Evolutionary conservation across 495 filamentous ascomycete genomes (phyloP), one percentile per base, ranked within the genome.

Genomic region (Aspergillus steynii): DNA sequence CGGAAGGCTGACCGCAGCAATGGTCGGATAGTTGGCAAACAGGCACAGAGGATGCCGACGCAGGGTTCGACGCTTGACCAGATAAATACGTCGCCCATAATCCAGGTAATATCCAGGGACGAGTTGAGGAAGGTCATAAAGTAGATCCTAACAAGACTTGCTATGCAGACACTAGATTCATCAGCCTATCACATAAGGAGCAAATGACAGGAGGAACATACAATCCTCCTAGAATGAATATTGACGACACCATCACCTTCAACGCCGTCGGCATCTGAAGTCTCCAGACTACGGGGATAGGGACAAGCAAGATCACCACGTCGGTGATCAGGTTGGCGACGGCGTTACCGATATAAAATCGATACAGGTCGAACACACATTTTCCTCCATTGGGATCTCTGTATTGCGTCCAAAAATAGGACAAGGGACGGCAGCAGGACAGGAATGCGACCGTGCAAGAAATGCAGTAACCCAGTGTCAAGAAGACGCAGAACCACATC

Each of bases 161-260:
- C 68, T 12, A 70, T 59, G 47, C 67, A 71, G 56, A 69, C 68
- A 51, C 72, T 73, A 28, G 3, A 29, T n/a, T 10, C 32, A 12
- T 67, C 50, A 61, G 59, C 31, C 34, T 20, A n/a, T 5, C 10
- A 28, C n/a, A 1, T 8, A n/a, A 9, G 12, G 1, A 8, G 0
- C 56, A 25, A 14, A 29, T 28, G 20, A 9, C 6, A 12, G 14
- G 50, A 29, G 45, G 27, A n/a, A 65, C 74, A 56, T 71, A 75
- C 75, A 73, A 72, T 46, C 70, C 60, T 0, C 74, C 75, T 0
- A 78, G 65, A 20, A 73, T 6, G 52, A 76, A 76, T 15, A 79
- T 71, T 14, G 67, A 66, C 7, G 57, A 68, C 14, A 73, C 64
- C 0, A 65, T 55, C 29, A 73, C 42, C 53, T 72, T 75, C 56